phyloP scores from a whole-genome alignment of 2,329 filamentous ascomycete genomes.

The Cadophora luteo-olivacea region DNA sequence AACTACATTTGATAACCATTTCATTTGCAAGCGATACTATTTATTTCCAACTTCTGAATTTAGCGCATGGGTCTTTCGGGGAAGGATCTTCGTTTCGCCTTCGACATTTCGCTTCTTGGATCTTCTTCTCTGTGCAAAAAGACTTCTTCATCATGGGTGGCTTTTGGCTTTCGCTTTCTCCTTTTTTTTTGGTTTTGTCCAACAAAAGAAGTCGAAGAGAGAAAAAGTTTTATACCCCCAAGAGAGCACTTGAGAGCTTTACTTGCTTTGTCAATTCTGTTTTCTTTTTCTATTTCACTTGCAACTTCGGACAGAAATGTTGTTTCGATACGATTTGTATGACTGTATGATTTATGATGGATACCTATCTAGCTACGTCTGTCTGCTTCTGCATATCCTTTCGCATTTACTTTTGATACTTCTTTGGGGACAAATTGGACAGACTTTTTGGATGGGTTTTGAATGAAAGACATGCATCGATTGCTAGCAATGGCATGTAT shows the following conservation, averaged over 20 bases:
- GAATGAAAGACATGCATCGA: constrained; percentile 34
- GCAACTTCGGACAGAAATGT: constrained; percentile 21
- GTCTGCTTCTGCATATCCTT: constrained; percentile 13
- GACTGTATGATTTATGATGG: constrained; percentile 43
- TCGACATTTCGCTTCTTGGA: constrained; percentile 26
- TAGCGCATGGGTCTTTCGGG: constrained; percentile 32
- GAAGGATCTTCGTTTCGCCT: constrained; percentile 32
- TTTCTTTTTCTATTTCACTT: constrained; percentile 16
- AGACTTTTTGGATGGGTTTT: constrained; percentile 23
- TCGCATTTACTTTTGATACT: constrained; percentile 16
- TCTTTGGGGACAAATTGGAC: constrained; percentile 19
- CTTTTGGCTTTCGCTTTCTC: constrained; percentile 37
- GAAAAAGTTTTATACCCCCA: constrained; percentile 39
- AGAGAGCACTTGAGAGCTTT: constrained; percentile 36
- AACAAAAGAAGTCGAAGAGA: constrained; percentile 33
- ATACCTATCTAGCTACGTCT: constrained; percentile 35
- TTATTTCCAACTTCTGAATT: constrained; percentile 31
- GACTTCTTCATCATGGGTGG: constrained; percentile 30
- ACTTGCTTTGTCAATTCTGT: constrained; percentile 21
- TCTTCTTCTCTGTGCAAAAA: constrained; percentile 35
- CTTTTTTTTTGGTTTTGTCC: constrained; percentile 29
- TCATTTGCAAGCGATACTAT: constrained; percentile 32
- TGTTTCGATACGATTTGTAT: constrained; percentile 43
- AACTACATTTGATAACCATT: constrained; percentile 30
- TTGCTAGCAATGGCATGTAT: constrained; percentile 42